Conservation (phyloP, 441 rosid species). For the Gossypium gossypioides region DNA sequence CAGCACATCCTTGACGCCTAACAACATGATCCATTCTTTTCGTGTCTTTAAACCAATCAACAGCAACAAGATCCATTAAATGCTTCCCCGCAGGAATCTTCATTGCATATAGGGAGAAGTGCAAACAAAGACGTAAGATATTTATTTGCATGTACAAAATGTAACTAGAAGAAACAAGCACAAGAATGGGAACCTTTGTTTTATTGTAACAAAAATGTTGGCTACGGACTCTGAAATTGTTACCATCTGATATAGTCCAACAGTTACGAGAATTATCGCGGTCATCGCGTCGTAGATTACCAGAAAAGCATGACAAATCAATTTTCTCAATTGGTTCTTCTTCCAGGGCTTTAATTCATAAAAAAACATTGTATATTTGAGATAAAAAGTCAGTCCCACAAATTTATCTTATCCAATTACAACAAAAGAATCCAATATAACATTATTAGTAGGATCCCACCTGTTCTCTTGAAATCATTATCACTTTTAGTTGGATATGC, state of each 20-base stretch:
- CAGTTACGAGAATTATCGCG: constrained; percentile 81
- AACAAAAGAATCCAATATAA: constrained; percentile 5
- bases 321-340: constrained; percentile 69
- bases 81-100: constrained; percentile 95
- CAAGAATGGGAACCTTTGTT: constrained; percentile 55
- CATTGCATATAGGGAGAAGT: constrained; percentile 15
- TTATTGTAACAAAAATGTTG: constrained; percentile 77
- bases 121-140: constrained; percentile 5
- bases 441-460: constrained; percentile 25
- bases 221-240: constrained; percentile 93
- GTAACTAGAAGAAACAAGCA: constrained; percentile 7
- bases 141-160: not conserved
- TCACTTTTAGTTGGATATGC: constrained; percentile 39
- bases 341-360: constrained; percentile 40
- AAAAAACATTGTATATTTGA: constrained; percentile 8
- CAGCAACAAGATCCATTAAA: constrained; percentile 96
- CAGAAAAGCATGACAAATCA: constrained; percentile 80
- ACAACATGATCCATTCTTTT: constrained; percentile 97
- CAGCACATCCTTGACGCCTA: constrained; percentile 89
- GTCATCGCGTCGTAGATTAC: constrained; percentile 74
- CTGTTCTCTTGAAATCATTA: constrained; percentile 51
- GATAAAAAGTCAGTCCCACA: constrained; percentile 13
- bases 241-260: constrained; percentile 83
- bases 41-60: constrained; percentile 96
- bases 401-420: not conserved